A percentile compares a stretch with the other conserved stretches of the same genome.
phyloP scores from a whole-genome alignment of 2,329 filamentous ascomycete genomes.

The Didymosphaeria variabile region DNA sequence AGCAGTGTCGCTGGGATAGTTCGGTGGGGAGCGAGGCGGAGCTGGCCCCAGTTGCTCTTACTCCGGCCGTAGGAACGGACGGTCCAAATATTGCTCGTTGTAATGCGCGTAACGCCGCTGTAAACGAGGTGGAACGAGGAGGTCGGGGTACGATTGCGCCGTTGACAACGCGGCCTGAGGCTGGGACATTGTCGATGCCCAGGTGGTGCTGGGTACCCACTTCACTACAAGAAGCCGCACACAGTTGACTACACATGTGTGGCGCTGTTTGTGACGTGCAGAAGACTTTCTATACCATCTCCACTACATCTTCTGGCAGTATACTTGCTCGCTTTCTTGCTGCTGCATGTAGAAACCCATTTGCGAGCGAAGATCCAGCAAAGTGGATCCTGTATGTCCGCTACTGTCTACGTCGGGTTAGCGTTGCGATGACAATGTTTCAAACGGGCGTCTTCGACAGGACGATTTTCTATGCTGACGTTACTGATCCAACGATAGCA shows the following conservation, averaged over 20 bases:
- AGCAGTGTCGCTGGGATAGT: background rate
- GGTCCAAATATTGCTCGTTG: background rate
- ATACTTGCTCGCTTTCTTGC: background rate
- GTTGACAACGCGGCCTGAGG: slow-evolving; percentile 3
- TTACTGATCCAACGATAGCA: too few relatives aligned
- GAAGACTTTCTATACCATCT: background rate
- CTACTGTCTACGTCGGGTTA: background rate
- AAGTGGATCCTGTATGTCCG: slow-evolving; percentile 3
- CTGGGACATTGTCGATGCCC: background rate
- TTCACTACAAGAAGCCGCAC: background rate
- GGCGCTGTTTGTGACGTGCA: background rate
- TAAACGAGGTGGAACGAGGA: background rate
- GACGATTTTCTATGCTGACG: too few relatives aligned
- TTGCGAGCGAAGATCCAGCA: background rate
- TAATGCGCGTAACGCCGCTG: background rate
- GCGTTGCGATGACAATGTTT: background rate
- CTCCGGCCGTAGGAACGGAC: slow-evolving; percentile 10
- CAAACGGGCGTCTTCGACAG: background rate
- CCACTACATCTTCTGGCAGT: background rate
- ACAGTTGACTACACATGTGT: too few relatives aligned
- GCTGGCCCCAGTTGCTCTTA: background rate
- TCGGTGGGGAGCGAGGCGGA: slow-evolving; percentile 6
- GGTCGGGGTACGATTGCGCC: background rate
- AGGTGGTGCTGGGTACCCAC: too few relatives aligned
- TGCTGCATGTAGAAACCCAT: background rate